A percentile compares a stretch with the other conserved stretches of the same genome.
Conservation (phyloP, 129 eudicot genomes). For the Chrysanthemum seticuspe region DNA sequence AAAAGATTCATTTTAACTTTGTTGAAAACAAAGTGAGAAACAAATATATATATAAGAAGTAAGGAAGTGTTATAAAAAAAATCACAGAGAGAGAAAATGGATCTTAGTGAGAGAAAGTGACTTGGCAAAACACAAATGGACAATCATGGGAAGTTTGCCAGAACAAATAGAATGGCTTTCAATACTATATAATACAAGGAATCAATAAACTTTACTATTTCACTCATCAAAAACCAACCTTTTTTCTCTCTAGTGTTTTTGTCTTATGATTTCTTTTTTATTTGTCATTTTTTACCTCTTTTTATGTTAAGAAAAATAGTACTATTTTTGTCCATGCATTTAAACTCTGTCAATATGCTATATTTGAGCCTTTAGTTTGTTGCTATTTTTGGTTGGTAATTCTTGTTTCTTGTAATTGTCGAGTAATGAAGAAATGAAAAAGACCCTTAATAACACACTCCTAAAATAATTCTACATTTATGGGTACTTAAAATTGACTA, state of each 20-base stretch:
- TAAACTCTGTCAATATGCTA: not conserved
- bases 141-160: constrained; percentile 64
- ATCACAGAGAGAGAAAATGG: constrained; percentile 25
- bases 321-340: too few relatives aligned
- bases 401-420: not conserved
- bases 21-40: constrained; percentile 34
- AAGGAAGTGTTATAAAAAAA: constrained; percentile 28
- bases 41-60: constrained; percentile 8
- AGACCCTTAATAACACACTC: too few relatives aligned
- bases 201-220: constrained; percentile 40
- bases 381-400: not conserved
- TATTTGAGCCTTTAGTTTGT: constrained; percentile 17
- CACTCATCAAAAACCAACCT: constrained; percentile 30
- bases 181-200: constrained; percentile 38
- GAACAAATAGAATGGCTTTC: constrained; percentile 59
- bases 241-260: constrained; percentile 40
- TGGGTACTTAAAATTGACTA: not conserved
- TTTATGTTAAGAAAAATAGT: too few relatives aligned
- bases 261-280: constrained; percentile 33
- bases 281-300: constrained; percentile 1
- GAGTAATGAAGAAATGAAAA: not conserved
- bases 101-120: constrained; percentile 17
- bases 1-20: constrained; percentile 33
- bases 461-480: too few relatives aligned
- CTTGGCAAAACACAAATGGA: constrained; percentile 38